Base-by-base conservation (phyloP, 106 monocot genomes). In the Xerophyta viscosa region DNA sequence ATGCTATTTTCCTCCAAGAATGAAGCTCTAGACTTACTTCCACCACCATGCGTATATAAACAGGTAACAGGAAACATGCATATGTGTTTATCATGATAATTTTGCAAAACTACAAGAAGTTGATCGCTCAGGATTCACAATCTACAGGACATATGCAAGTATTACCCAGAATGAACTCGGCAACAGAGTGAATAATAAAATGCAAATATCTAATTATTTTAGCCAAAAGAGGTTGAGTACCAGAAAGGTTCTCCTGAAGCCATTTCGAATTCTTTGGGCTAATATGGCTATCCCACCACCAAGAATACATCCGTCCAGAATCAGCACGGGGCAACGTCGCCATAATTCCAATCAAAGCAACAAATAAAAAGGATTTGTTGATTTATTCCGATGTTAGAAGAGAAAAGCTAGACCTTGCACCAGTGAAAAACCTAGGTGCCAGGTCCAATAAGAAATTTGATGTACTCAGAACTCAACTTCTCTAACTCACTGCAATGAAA, bases 271-370 rank as follows among this genome's bases (percentile, higher is more conserved):
- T 84, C 49, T 68, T 84, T 36, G 84, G 84, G 52, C 77, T 77
- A 44, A 71, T 75, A 71, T 84, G 84, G 62, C 84, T 79, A 44
- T 75, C 79, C 84, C 84, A 84, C 84, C 84, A 84, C 83, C 83
- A 83, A 8, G 78, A 78, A 61, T 84, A 84, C 24, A 57, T 21
- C 3, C 67, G 67, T 44, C 64, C 51, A 0, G 84, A 79, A 17
- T 75, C 79, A 17, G 71, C 61, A 52, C 61, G 69, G 13, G 56
- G 31, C n/a, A 71, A 27, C n/a, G 52, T 68, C 6, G 78, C 63
- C 83, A 84, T 84, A 54, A 36, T 22, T 50, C 57, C 19, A 55
- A 56, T 22, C 48, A 50, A 63, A 39, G 15, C 10, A 39, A 15
- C 10, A 15, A 39, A 39, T 39, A 10, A 39, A 39, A 15, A 39